Evolutionary conservation across 2,329 filamentous ascomycete genomes (phyloP), one percentile per base, ranked within the genome.

Genomic region (Cladobotryum mycophilum): DNA sequence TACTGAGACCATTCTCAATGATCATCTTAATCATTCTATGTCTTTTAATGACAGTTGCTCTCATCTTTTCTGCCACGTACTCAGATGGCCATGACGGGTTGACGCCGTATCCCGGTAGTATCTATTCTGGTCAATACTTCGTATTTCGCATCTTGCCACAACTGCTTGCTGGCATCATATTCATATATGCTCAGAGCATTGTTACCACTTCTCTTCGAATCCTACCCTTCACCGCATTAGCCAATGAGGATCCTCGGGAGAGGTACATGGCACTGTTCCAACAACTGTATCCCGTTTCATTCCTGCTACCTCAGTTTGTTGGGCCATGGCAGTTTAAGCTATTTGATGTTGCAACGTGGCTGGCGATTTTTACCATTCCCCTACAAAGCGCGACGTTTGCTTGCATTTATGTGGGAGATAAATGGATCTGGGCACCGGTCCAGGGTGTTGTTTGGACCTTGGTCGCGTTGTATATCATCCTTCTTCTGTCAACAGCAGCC

Each of bases 121-220:
- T 89, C 51, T 86, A 87, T 54, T 85, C 85, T 45, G 77, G 76
- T 8, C 78, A 84, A 56, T 96, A 95, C 68, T 96, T 96, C 65
- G 68, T 95, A 43, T 93, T 95, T 66, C 81, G 89, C 54, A 88
- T 95, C 56, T 71, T 96, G 1, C 91, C 92, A 2, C 89, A 90
- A 51, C 71, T 95, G 0, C 63, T 95, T 13, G 88, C 84, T 0
- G 82, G 82, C 17, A 57, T 85, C 12, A 70, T 95, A 35, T 75
- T 93, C 42, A 66, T 96, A 6, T 95, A 88, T 75, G 78, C 88
- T 1, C 85, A 95, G 60, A 80, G 84, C 57, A 74, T 96, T 37
- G 79, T 89, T 58, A 76, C 79, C 1, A 82, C 90, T 3, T 78
- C 90, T n/a, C 82, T 86, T 56, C 83, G 92, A 52, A 79, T 88